Conservation (phyloP, 306 rosid species). For the Biancaea sappan region DNA sequence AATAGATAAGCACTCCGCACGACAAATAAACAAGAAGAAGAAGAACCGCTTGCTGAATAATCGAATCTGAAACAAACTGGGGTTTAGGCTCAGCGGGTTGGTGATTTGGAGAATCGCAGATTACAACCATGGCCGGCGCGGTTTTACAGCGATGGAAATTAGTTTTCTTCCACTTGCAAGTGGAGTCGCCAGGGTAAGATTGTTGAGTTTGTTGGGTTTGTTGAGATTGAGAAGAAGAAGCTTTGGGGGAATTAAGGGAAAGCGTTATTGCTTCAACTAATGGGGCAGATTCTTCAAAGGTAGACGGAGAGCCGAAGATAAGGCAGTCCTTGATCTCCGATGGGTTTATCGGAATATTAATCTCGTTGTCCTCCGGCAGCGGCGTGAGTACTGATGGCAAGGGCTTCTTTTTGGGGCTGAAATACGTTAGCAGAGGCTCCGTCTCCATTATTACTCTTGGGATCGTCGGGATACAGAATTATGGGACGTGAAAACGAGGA, state of each 20-base stretch:
- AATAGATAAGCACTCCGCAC: conserved; percentile 76
- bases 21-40: conserved; percentile 71
- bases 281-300: conserved; percentile 54
- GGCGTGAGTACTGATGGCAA: conserved; percentile 38
- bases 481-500: background rate
- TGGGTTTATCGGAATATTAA: conserved; percentile 59
- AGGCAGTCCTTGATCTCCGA: conserved; percentile 75
- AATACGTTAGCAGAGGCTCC: conserved; percentile 76
- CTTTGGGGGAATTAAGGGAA: conserved; percentile 44
- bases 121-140: conserved; percentile 89
- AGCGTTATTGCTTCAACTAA: conserved; percentile 68
- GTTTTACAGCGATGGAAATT: conserved; percentile 89
- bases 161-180: conserved; percentile 50
- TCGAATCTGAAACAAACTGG: conserved; percentile 53
- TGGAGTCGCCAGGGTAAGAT: conserved; percentile 64
- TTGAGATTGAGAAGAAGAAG: conserved; percentile 51
- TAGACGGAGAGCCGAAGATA: conserved; percentile 71
- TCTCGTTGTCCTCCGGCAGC: conserved; percentile 71
- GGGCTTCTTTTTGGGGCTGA: conserved; percentile 55
- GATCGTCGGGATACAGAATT: background rate
- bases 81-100: conserved; percentile 49
- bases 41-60: conserved; percentile 65
- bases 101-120: conserved; percentile 50
- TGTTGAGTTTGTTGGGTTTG: conserved; percentile 35
- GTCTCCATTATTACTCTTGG: conserved; percentile 56